phyloP scores from a whole-genome alignment of 1,139 yeast genomes.

The Magnusiomyces tetraspermus region DNA sequence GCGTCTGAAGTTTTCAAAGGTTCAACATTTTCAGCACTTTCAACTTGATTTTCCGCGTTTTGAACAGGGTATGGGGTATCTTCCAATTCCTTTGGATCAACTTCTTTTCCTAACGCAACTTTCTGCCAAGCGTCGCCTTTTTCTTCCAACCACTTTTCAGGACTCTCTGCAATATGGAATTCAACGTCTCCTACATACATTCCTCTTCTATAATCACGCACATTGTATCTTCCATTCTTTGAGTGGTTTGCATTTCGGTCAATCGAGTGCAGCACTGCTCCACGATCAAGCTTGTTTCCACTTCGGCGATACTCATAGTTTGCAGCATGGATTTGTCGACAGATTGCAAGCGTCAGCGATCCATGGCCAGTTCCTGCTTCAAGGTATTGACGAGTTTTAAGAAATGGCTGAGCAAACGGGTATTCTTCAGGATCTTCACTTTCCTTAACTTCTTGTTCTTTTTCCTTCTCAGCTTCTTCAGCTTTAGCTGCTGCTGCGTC shows the following conservation, averaged over 20 bases:
- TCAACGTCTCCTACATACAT: conserved; percentile 37
- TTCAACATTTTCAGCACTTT: not conserved
- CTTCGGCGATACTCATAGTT: conserved; percentile 29
- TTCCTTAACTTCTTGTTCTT: not conserved
- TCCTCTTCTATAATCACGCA: conserved; percentile 34
- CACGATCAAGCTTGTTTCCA: conserved; percentile 23
- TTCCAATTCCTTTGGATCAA: not conserved
- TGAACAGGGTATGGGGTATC: not conserved
- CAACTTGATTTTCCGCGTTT: not conserved
- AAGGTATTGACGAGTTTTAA: conserved; percentile 29
- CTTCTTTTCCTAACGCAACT: not conserved
- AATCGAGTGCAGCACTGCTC: conserved; percentile 39
- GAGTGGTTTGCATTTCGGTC: conserved; percentile 36
- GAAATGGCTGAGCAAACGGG: not conserved
- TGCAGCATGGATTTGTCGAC: conserved; percentile 37
- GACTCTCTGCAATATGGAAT: conserved; percentile 37
- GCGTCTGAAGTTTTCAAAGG: too few species aligned
- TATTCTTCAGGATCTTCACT: not conserved
- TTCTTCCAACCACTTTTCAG: conserved; percentile 34
- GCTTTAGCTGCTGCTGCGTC: conserved; percentile 3
- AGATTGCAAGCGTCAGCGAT: conserved; percentile 39
- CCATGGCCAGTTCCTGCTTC: conserved; percentile 50
- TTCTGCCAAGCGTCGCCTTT: conserved; percentile 15
- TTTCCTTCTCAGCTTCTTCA: conserved; percentile 5
- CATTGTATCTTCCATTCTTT: conserved; percentile 33